Conservation (phyloP, 768 basidiomycete species). For the Brasilioporus rufonigricans region DNA sequence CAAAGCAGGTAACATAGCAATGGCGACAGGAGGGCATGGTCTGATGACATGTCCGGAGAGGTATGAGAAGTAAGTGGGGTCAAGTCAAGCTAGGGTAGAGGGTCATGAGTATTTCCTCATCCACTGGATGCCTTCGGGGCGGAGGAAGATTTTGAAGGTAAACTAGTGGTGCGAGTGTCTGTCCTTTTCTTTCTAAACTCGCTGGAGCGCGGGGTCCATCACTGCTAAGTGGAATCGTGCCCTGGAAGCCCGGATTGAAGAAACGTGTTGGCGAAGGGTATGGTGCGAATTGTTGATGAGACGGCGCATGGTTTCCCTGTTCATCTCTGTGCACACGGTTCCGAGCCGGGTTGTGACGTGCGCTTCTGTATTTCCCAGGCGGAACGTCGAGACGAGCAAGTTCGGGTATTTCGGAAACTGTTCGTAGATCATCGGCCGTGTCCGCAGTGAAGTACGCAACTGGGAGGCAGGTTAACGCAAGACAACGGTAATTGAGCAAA, state of each 20-base stretch:
- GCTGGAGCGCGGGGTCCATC: background rate
- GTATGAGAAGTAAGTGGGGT: slow-evolving; percentile 17
- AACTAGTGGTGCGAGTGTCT: slow-evolving; percentile 56
- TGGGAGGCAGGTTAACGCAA: slow-evolving; percentile 26
- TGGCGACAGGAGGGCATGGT: slow-evolving; percentile 3
- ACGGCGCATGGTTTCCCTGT: slow-evolving; percentile 12
- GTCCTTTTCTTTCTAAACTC: slow-evolving; percentile 20
- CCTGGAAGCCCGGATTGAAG: slow-evolving; percentile 9
- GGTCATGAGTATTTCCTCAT: slow-evolving; percentile 68
- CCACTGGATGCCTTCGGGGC: slow-evolving; percentile 63
- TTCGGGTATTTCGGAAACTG: slow-evolving; percentile 57
- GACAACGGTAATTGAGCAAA: slow-evolving; percentile 1
- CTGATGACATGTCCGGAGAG: slow-evolving; percentile 8
- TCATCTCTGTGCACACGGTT: slow-evolving; percentile 33
- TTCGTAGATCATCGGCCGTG: slow-evolving; percentile 51
- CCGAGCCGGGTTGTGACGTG: slow-evolving; percentile 52
- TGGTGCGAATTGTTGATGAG: slow-evolving; percentile 29
- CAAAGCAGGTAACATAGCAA: slow-evolving; percentile 7
- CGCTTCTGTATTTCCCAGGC: slow-evolving; percentile 59
- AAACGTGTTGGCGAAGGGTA: slow-evolving; percentile 31
- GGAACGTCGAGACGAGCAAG: slow-evolving; percentile 57
- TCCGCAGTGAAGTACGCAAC: slow-evolving; percentile 78
- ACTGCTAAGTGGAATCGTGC: background rate
- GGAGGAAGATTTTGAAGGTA: slow-evolving; percentile 62
- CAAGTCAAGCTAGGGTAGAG: slow-evolving; percentile 38